Evolutionary conservation across 2,329 filamentous ascomycete genomes (phyloP).

Genomic region (Polytolypa hystricis): DNA sequence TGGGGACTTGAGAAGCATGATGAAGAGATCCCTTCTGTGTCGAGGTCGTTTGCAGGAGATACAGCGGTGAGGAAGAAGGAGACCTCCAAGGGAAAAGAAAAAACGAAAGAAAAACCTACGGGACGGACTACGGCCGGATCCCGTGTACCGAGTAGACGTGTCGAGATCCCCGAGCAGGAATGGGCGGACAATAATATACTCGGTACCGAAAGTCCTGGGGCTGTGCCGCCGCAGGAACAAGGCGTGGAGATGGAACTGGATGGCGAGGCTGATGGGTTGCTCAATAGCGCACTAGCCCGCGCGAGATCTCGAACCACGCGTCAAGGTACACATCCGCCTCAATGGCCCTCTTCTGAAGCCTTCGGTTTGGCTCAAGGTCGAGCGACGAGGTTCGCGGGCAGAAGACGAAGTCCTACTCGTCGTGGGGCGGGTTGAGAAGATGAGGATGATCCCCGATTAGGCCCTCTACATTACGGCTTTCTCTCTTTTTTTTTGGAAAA

Average conservation of each 20-base stretch:
- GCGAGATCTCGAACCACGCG: slow-evolving; percentile 7
- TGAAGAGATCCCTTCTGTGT: slow-evolving; percentile 2
- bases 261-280: slow-evolving; percentile 31
- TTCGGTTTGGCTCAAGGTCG: slow-evolving; percentile 4
- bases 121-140: slow-evolving; percentile 14
- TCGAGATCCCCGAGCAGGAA: slow-evolving; percentile 16
- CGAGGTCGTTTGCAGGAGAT: background rate
- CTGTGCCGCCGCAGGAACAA: slow-evolving; percentile 19
- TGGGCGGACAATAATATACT: slow-evolving; percentile 29
- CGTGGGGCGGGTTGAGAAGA: slow-evolving; percentile 4
- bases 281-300: slow-evolving; percentile 28
- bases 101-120: slow-evolving; percentile 12
- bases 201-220: slow-evolving; percentile 17
- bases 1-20: slow-evolving; percentile 32
- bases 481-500: too few species aligned
- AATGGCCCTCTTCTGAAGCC: slow-evolving; percentile 1
- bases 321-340: too few species aligned
- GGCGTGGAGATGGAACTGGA: slow-evolving; percentile 32
- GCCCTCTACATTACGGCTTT: too few species aligned
- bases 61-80: slow-evolving; percentile 10
- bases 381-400: slow-evolving; percentile 7
- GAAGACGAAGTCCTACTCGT: slow-evolving; percentile 9
- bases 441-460: too few species aligned
- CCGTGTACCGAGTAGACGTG: slow-evolving; percentile 1
- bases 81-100: slow-evolving; percentile 20